These are phyloP conservation scores for Debaryomyces psychrophilus DNA, from an alignment of 1,139 yeast species.

Conservation along the genomic window DNA sequence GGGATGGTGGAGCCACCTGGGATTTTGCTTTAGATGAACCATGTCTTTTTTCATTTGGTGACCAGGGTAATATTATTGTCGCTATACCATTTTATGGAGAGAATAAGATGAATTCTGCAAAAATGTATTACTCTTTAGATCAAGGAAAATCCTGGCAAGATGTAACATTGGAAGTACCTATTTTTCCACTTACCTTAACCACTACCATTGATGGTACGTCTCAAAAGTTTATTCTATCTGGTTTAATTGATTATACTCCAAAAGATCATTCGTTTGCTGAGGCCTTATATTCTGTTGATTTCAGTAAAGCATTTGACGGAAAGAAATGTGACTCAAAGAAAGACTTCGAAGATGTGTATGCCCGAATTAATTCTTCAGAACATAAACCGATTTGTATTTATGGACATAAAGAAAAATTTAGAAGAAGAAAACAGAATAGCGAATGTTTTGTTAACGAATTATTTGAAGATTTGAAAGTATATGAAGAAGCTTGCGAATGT, in stretches of 20 bases:
- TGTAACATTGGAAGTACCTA: slow-evolving; percentile 48
- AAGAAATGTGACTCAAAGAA: slow-evolving; percentile 46
- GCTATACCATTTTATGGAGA: slow-evolving; percentile 53
- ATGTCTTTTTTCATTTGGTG: slow-evolving; percentile 68
- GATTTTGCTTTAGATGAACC: slow-evolving; percentile 56
- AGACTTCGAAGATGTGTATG: slow-evolving; percentile 74
- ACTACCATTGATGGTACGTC: slow-evolving; percentile 81
- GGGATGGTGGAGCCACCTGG: slow-evolving; percentile 85
- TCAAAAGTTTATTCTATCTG: slow-evolving; percentile 58
- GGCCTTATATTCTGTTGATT: slow-evolving; percentile 57
- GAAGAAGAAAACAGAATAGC: slow-evolving; percentile 69
- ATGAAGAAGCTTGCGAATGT: slow-evolving; percentile 69
- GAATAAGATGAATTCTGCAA: slow-evolving; percentile 23
- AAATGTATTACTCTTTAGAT: slow-evolving; percentile 65
- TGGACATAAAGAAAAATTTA: slow-evolving; percentile 72
- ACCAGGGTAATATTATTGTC: slow-evolving; percentile 74
- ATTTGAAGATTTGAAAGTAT: slow-evolving; percentile 59
- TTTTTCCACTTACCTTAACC: slow-evolving; percentile 50
- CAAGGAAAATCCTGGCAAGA: slow-evolving; percentile 72
- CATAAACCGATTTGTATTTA: slow-evolving; percentile 64
- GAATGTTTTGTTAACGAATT: slow-evolving; percentile 67
- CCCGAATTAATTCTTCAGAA: slow-evolving; percentile 50
- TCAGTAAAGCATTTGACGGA: slow-evolving; percentile 58
- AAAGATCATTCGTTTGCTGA: slow-evolving; percentile 20
- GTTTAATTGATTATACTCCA: slow-evolving; percentile 34